Conservation (phyloP, 139 green algal genomes). For the Volvox reticuliferus region DNA sequence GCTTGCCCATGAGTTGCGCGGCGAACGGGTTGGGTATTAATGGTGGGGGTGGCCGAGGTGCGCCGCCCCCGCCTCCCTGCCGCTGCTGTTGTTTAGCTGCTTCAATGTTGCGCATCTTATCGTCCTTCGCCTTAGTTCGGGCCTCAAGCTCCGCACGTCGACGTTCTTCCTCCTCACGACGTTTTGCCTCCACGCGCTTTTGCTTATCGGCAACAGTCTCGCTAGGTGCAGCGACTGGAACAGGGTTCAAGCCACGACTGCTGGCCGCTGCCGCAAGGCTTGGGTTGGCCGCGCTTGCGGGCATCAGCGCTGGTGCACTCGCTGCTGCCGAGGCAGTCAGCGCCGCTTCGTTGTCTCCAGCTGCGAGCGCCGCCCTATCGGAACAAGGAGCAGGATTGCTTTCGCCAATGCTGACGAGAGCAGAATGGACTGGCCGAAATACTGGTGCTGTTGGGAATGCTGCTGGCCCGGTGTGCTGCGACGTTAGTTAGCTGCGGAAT, state of each 20-base stretch:
- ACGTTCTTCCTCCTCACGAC: slow-evolving; percentile 41
- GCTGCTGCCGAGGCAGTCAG: background rate
- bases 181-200: slow-evolving; percentile 38
- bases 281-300: background rate
- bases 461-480: too few relatives aligned
- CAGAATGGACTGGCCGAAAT: too few relatives aligned
- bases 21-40: background rate
- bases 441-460: too few relatives aligned
- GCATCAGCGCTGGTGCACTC: background rate
- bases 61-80: background rate
- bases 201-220: slow-evolving; percentile 42
- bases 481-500: too few relatives aligned
- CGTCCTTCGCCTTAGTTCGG: slow-evolving; percentile 8
- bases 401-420: too few relatives aligned
- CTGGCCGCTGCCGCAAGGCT: background rate
- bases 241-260: background rate
- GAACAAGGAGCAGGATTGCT: background rate
- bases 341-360: background rate
- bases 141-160: slow-evolving; percentile 36
- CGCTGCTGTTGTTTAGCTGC: slow-evolving; percentile 25
- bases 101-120: slow-evolving; percentile 36
- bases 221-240: background rate
- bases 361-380: background rate
- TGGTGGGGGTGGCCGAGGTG: slow-evolving; percentile 10
- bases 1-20: background rate